Evolutionary conservation across 2,329 filamentous ascomycete genomes (phyloP).

Genomic region (Cytospora leucostoma): DNA sequence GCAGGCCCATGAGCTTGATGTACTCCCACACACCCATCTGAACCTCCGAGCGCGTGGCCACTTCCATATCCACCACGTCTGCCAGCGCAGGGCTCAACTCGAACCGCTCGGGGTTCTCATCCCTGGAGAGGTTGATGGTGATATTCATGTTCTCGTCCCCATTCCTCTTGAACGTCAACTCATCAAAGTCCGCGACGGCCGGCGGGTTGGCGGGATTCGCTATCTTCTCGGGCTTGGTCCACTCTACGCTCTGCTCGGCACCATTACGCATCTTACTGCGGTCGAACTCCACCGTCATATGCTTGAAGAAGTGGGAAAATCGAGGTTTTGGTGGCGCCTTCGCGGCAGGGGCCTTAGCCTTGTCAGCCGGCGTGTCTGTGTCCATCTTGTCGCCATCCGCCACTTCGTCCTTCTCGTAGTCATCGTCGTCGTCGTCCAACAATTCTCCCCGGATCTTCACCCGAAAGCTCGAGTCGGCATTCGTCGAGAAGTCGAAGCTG

Average conservation of each 20-base stretch:
- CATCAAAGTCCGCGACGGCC: conserved; percentile 79
- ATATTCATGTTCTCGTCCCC: conserved; percentile 93
- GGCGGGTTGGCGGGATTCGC: conserved; percentile 55
- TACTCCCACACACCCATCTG: conserved; percentile 96
- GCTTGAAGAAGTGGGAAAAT: conserved; percentile 80
- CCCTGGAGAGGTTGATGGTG: conserved; percentile 79
- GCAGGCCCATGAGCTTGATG: conserved; percentile 78
- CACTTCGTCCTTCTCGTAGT: conserved; percentile 50
- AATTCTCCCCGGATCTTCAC: conserved; percentile 91
- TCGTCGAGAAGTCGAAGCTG: conserved; percentile 79
- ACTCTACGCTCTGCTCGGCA: conserved; percentile 68
- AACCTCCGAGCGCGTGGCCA: conserved; percentile 84
- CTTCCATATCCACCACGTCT: conserved; percentile 80
- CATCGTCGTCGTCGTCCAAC: conserved; percentile 67
- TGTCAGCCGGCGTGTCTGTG: conserved; percentile 37
- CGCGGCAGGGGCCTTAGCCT: conserved; percentile 40
- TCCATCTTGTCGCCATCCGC: conserved; percentile 45
- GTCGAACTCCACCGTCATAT: conserved; percentile 75
- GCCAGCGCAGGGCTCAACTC: conserved; percentile 76
- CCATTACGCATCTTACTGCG: conserved; percentile 58
- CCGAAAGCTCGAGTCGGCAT: conserved; percentile 75
- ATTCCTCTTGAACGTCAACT: conserved; percentile 85
- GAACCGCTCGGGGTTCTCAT: conserved; percentile 85
- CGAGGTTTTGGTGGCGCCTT: conserved; percentile 49
- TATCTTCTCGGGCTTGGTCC: conserved; percentile 74